Base-by-base conservation (phyloP, 176 grass and related monocot species). In the Miscanthus lutarioriparius region DNA sequence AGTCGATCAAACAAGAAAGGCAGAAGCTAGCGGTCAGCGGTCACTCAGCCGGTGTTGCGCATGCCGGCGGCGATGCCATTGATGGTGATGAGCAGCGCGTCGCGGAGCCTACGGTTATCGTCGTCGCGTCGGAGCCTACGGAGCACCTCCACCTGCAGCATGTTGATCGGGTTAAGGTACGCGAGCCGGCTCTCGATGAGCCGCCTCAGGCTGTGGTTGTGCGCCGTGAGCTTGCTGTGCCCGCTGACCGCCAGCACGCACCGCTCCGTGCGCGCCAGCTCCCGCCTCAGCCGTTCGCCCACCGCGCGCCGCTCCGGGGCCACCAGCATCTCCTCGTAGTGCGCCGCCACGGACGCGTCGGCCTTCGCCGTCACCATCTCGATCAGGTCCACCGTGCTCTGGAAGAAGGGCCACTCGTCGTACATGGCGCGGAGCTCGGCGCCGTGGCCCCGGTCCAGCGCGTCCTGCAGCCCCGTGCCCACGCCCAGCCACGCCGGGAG, bases 361-460 rank as follows among this genome's bases (percentile, higher is more conserved):
- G 95, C 95, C 62, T 98, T 98, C 0, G 95, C 95, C 75, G 92
- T 62, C 67, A 98, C 92, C 95, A 98, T 98, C 84, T 98, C 95
- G 53, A 98, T 98, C 17, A 98, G 83, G 47, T 98, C 95, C 12
- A 95, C 8, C 1, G 92, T 98, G n/a, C 91, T 93, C 84, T 93
- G 92, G 65, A 98, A 98, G 80, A 98, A 98, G 0, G 95, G 95
- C 95, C 95, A 98, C 56, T 93, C 95, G 23, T 49, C 72, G 82
- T 98, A 95, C 95, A 98, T 98, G 23, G 92, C 91, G 9, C 69
- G 77, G 1, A 98, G 83, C 51, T 95, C 92, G 6, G 69, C 76
- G 22, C 89, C 75, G 80, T 87, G 92, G 2, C 95, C 95, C 6
- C 78, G 69, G 44, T 98, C 92, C 12, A 83, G 78, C 5, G 91